Percentiles rank a stretch among this genome's conserved stretches.
phyloP scores from a whole-genome alignment of 2,329 filamentous ascomycete genomes.

The Hymenoscyphus scutula region DNA sequence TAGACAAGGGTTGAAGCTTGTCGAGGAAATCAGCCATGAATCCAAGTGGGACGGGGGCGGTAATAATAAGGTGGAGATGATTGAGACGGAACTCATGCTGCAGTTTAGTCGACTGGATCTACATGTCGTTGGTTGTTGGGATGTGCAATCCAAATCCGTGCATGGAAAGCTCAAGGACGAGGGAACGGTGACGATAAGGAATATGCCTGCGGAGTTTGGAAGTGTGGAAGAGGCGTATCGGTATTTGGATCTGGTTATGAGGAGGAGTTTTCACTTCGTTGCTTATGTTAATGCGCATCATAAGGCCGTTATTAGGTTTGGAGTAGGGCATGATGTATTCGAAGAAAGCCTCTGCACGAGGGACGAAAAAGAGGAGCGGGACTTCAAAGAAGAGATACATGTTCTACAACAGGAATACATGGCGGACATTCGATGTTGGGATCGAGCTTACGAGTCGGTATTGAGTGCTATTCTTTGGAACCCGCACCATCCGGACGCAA shows the following conservation, averaged over 20 bases:
- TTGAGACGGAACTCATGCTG: constrained; percentile 29
- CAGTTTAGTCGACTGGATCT: constrained; percentile 27
- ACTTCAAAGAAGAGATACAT: constrained; percentile 15
- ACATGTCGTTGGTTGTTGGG: constrained; percentile 20
- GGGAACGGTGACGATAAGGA: constrained; percentile 15
- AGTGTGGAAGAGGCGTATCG: constrained; percentile 20
- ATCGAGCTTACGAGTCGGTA: constrained; percentile 23
- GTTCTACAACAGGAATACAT: constrained; percentile 23
- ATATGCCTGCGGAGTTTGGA: constrained; percentile 23
- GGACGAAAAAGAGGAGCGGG: not conserved
- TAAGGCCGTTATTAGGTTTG: constrained; percentile 11
- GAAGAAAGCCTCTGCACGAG: not conserved
- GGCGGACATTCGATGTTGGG: constrained; percentile 25
- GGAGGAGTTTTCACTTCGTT: constrained; percentile 27
- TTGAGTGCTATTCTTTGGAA: constrained; percentile 17
- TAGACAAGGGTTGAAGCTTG: constrained; percentile 18
- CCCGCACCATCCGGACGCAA: constrained; percentile 12
- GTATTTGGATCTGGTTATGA: constrained; percentile 26
- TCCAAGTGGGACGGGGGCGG: not conserved
- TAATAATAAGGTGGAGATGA: constrained; percentile 10
- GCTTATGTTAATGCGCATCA: constrained; percentile 12
- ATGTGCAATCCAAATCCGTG: constrained; percentile 14
- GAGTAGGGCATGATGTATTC: not conserved
- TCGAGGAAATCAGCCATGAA: constrained; percentile 18
- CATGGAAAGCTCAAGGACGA: constrained; percentile 23